Base-by-base conservation (phyloP, 2,329 filamentous ascomycete species). In the Sphaerulina vaccinii region DNA sequence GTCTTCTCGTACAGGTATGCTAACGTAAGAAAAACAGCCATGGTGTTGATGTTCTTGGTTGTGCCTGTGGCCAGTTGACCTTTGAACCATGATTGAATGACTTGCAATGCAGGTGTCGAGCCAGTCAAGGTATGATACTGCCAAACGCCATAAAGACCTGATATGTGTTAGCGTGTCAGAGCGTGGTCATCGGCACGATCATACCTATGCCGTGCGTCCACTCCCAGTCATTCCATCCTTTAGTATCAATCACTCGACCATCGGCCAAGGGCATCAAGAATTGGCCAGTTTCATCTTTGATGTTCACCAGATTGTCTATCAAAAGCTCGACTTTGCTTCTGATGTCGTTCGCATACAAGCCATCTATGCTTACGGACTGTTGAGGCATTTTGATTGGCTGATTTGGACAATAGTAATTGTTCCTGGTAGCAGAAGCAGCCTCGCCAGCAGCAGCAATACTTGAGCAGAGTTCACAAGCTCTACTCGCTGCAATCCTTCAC, bases 1-100 rank as follows among this genome's bases (percentile, higher is more conserved):
- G 84, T 88, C 67, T 84, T 81, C 69, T 91, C 87, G 63, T 91
- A 91, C n/a, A 91, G 76, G 64, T 83, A 84, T 0, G 87, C 87
- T 1, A 91, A 77, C 0, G 87, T 88, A 16, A 90, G 73, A 68
- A 91, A 88, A 0, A 84, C 84, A 10, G 85, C 83, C 86, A 91
- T 90, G 13, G 88, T 90, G 74, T 90, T 90, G 77, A 90, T 90
- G 69, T 91, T 91, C 68, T 91, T 91, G 33, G 86, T 89, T 3
- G 88, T 91, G 16, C 86, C 85, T 49, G 84, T 83, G 1, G 77
- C 78, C 55, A 90, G 84, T 7, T 87, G 83, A 41, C 78, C 79
- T 5, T 75, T 73, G 70, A 89, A 91, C 88, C 88, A 92, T 51
- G 80, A 77, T 64, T 87, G 78, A 61, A 91, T 89, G 55, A 86